phyloP scores from a whole-genome alignment of 495 filamentous ascomycete species.

The Penicillium antarcticum region DNA sequence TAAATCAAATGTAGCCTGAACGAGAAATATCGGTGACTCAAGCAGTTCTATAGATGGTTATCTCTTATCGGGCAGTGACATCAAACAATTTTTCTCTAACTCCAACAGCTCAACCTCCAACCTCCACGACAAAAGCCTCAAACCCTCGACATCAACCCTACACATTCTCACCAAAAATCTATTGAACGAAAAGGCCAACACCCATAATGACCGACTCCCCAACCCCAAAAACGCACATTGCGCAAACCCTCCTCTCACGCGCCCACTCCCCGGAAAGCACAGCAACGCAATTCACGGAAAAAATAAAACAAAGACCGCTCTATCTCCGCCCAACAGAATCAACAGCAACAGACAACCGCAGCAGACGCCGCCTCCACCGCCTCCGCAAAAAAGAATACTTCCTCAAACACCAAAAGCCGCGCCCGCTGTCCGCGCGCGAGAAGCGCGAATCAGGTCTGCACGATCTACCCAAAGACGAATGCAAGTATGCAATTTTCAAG shows the following conservation, averaged over 20 bases:
- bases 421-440: constrained; percentile 75
- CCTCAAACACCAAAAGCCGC: constrained; percentile 61
- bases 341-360: constrained; percentile 57
- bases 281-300: constrained; percentile 68
- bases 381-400: constrained; percentile 53
- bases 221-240: constrained; percentile 45
- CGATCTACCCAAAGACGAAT: constrained; percentile 62
- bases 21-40: too few relatives aligned
- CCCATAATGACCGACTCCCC: constrained; percentile 28
- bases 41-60: not conserved
- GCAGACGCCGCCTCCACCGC: constrained; percentile 56
- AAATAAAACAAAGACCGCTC: constrained; percentile 79
- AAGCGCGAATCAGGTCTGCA: constrained; percentile 72
- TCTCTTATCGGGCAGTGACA: constrained; percentile 26
- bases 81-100: constrained; percentile 21
- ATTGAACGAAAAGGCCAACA: not conserved
- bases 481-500: constrained; percentile 73
- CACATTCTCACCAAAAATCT: not conserved
- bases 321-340: constrained; percentile 71
- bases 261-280: constrained; percentile 72
- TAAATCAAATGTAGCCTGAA: not conserved
- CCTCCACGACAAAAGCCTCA: not conserved
- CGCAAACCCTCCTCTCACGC: constrained; percentile 64
- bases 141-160: not conserved
- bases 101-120: constrained; percentile 7